Conservation (phyloP, 768 basidiomycete species). For the Hydnum rufescens region DNA sequence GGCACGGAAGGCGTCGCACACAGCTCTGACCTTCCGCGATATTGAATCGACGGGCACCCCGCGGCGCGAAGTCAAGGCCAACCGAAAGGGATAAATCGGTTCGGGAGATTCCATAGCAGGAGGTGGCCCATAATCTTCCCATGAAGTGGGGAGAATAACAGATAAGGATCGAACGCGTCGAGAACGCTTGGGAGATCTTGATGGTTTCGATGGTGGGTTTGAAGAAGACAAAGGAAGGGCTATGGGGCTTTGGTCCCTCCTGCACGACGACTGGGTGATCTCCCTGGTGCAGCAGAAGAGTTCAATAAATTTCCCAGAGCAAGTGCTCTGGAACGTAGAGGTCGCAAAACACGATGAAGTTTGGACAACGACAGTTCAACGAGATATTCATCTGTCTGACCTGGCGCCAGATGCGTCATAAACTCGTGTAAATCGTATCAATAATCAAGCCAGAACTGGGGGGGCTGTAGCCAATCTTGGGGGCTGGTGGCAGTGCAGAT, state of each 20-base stretch:
- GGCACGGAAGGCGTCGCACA: not conserved
- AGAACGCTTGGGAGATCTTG: not conserved
- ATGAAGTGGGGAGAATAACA: too few relatives aligned
- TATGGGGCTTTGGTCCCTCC: not conserved
- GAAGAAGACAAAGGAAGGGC: not conserved
- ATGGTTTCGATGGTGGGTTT: not conserved
- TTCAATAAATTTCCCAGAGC: not conserved
- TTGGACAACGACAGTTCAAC: not conserved
- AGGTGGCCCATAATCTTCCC: not conserved
- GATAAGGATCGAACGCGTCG: too few relatives aligned
- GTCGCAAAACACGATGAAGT: not conserved
- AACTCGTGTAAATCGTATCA: too few relatives aligned
- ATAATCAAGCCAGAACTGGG: too few relatives aligned
- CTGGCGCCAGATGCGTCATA: too few relatives aligned
- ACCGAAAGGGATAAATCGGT: not conserved
- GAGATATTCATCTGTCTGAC: too few relatives aligned
- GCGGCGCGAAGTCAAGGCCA: not conserved
- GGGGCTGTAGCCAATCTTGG: too few relatives aligned
- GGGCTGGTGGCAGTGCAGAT: too few relatives aligned
- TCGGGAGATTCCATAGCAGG: not conserved
- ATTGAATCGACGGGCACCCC: not conserved
- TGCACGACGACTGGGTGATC: not conserved
- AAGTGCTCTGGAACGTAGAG: not conserved
- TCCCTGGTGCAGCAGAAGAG: not conserved
- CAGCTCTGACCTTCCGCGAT: not conserved